These are phyloP conservation scores for Zygoascus bituminiphila DNA, from an alignment of 805 yeast species.

Conservation along the genomic window DNA sequence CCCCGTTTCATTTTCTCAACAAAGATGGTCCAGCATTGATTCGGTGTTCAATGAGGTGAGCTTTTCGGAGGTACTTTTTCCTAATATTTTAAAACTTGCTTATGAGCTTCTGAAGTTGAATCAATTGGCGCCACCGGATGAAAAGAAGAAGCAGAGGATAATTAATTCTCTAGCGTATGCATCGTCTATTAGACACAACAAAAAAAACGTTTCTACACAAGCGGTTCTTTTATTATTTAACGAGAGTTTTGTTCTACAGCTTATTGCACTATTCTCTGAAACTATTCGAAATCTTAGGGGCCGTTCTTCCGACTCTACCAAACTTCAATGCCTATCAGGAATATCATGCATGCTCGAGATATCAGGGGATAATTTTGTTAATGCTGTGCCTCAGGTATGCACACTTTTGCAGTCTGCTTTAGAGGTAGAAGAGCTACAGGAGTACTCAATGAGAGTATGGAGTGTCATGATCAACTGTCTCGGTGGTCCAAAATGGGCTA, in stretches of 20 bases:
- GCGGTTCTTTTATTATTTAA: constrained; percentile 30
- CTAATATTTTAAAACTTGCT: constrained; percentile 19
- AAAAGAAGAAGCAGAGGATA: constrained; percentile 5
- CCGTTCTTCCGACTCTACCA: constrained; percentile 61
- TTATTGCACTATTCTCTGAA: constrained; percentile 59
- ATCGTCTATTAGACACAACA: constrained; percentile 9
- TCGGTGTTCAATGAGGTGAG: constrained; percentile 36
- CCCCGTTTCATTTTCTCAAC: constrained; percentile 42
- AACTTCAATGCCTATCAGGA: constrained; percentile 63
- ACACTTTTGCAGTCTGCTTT: constrained; percentile 78
- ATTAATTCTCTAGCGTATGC: constrained; percentile 11
- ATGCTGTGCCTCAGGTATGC: constrained; percentile 76
- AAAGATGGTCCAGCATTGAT: constrained; percentile 45
- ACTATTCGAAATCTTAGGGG: constrained; percentile 69
- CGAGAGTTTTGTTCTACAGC: constrained; percentile 57
- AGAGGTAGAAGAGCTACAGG: constrained; percentile 52
- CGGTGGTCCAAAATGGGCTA: constrained; percentile 47
- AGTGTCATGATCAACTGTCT: constrained; percentile 49
- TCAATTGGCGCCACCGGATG: constrained; percentile 23
- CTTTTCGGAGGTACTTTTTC: constrained; percentile 23
- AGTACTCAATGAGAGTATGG: constrained; percentile 62
- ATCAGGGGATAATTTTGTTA: constrained; percentile 45
- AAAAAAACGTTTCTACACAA: background rate
- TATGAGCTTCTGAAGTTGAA: constrained; percentile 36
- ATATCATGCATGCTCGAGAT: constrained; percentile 56